Base-by-base conservation (phyloP, 495 filamentous ascomycete genomes). In the Hypoxylon fragiforme region DNA sequence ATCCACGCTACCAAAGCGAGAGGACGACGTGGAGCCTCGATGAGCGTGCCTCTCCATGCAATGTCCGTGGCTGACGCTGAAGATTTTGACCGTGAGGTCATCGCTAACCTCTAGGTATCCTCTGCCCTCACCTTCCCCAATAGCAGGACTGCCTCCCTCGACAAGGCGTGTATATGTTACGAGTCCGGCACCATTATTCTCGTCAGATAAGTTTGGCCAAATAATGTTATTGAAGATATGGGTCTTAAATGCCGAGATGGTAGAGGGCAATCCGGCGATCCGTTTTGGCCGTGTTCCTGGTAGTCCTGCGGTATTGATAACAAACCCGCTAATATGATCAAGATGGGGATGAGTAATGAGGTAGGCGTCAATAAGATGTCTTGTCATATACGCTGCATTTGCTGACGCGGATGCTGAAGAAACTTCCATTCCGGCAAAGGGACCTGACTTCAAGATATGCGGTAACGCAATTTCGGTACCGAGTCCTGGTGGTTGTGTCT, bases 221-320 rank as follows among this genome's bases (percentile, higher is more conserved):
- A 98, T 95, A 36, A 97, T 70, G 64, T 96, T 91, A 72, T 98
- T 98, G 75, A 97, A 98, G 48, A 98, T 87, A 69, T 98, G 91
- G 7, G 77, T 82, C 65, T 96, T 96, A 66, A 98, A 83, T 2
- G 92, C 91, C 11, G 85, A 76, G 35, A 98, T 90, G 26, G 91
- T 92, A 13, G 82, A 85, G 0, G 92, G 91, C 2, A 97, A 72
- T 6, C 87, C 94, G 3, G 91, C 90, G 7, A 98, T 72, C 15
- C 85, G 78, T 67, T 97, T 98, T 5, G 90, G 88, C 11, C 81
- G 81, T 35, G 75, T 77, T 24, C 85, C 86, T n/a, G 80, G 83
- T 16, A 95, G 80, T 15, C 86, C 82, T 18, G 92, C 91, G 1
- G 92, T 95, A 69, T 96, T 97, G 63, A 97, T 88, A 16, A 90